These are phyloP conservation scores for Diaporthe nobilis DNA, from an alignment of 2,329 filamentous ascomycete genomes.

Conservation along the genomic window DNA sequence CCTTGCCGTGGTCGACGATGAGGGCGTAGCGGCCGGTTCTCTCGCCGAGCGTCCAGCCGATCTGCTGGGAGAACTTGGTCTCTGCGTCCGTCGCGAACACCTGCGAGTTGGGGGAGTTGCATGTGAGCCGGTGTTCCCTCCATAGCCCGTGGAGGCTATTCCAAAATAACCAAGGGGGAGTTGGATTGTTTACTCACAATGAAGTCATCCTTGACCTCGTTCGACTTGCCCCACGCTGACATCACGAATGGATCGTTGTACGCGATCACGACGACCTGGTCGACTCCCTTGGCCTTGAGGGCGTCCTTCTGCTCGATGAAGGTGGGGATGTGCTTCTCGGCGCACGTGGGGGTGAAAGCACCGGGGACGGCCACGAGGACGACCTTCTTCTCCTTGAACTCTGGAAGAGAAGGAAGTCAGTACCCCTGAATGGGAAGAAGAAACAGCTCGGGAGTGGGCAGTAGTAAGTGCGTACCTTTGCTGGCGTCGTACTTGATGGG, in stretches of 20 bases:
- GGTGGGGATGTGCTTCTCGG: slow-evolving; percentile 83
- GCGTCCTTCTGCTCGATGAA: slow-evolving; percentile 81
- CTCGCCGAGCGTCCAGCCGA: slow-evolving; percentile 83
- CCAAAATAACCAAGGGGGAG: background rate
- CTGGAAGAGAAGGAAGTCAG: slow-evolving; percentile 50
- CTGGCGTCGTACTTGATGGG: slow-evolving; percentile 85
- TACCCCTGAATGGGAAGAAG: background rate
- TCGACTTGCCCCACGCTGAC: slow-evolving; percentile 92
- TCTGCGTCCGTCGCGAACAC: slow-evolving; percentile 82
- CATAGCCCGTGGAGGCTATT: background rate
- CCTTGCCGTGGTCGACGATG: slow-evolving; percentile 85
- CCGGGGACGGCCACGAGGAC: slow-evolving; percentile 72
- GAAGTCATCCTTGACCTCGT: slow-evolving; percentile 79
- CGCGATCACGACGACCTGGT: slow-evolving; percentile 84
- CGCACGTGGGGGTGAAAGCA: slow-evolving; percentile 91
- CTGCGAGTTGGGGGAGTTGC: slow-evolving; percentile 49
- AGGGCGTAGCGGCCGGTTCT: slow-evolving; percentile 85
- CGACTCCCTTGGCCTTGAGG: slow-evolving; percentile 85
- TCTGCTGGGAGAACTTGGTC: slow-evolving; percentile 80
- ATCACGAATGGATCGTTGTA: slow-evolving; percentile 91
- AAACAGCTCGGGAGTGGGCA: background rate
- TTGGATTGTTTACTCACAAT: slow-evolving; percentile 59
- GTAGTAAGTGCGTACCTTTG: slow-evolving; percentile 65
- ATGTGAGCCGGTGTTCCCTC: slow-evolving; percentile 24
- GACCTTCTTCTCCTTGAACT: slow-evolving; percentile 70